A percentile compares a stretch with the other conserved stretches of the same genome.
Conservation (phyloP, 495 filamentous ascomycete genomes). For the Penicillium ochrochloron region DNA sequence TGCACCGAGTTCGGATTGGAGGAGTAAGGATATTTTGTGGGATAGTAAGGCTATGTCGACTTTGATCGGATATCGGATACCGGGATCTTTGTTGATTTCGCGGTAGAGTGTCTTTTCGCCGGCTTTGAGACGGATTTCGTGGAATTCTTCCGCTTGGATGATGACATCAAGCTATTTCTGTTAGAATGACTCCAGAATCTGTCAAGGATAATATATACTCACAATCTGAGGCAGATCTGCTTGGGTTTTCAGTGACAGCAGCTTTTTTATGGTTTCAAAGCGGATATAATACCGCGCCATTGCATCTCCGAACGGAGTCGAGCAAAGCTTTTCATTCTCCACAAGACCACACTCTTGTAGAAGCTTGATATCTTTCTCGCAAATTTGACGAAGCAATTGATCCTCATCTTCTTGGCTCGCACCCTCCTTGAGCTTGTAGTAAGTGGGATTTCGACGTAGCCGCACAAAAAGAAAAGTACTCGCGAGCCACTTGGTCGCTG, state of each 20-base stretch:
- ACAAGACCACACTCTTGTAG: slow-evolving; percentile 68
- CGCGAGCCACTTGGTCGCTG: slow-evolving; percentile 81
- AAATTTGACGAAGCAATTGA: slow-evolving; percentile 76
- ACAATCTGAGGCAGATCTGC: slow-evolving; percentile 74
- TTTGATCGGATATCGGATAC: slow-evolving; percentile 79
- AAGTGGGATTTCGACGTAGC: slow-evolving; percentile 73
- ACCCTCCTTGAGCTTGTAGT: slow-evolving; percentile 75
- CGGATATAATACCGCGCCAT: slow-evolving; percentile 94
- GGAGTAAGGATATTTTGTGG: slow-evolving; percentile 87
- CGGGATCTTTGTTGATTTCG: slow-evolving; percentile 75
- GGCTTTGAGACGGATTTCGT: slow-evolving; percentile 73
- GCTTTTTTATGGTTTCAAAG: slow-evolving; percentile 85
- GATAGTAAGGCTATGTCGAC: slow-evolving; percentile 70
- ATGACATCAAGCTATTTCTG: slow-evolving; percentile 61
- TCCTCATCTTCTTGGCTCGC: slow-evolving; percentile 61
- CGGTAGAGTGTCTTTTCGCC: slow-evolving; percentile 79
- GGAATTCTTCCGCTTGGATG: slow-evolving; percentile 77
- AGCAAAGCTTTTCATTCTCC: slow-evolving; percentile 54
- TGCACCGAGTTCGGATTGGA: slow-evolving; percentile 79
- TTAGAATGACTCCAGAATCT: slow-evolving; percentile 36
- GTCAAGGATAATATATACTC: slow-evolving; percentile 33
- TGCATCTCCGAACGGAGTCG: slow-evolving; percentile 80
- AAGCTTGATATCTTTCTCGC: slow-evolving; percentile 74
- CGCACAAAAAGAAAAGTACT: slow-evolving; percentile 89
- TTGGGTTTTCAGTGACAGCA: slow-evolving; percentile 65